Evolutionary conservation across 345 rosid species (phyloP), one percentile per base, ranked within the genome.

Genomic region (Eucalyptus pauciflora): DNA sequence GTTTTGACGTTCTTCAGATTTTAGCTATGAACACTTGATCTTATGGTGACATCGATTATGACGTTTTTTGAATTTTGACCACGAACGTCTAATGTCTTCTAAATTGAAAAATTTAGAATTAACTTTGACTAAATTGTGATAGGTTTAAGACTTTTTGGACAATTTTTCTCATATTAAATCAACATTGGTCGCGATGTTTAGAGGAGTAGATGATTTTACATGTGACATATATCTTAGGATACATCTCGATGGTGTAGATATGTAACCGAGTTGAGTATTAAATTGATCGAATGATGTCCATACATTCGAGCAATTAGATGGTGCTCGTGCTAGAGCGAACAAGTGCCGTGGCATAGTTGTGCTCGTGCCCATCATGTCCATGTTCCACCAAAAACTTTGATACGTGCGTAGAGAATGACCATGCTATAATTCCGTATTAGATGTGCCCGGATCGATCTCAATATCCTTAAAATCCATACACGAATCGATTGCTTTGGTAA

Each of bases 141-240:
- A 25, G 7, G 16, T 60, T 27, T 27, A 12, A 0, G 31, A 60
- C 0, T 60, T 60, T 60, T 60, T 60, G 0, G 7, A 60, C 4
- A 25, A 60, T 10, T 25, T 60, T 11, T 71, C 2, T 37, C 13
- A 37, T 71, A 22, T 0, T 71, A 33, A n/a, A 71, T 10, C 1
- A 20, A 0, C 3, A 18, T 33, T 71, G 1, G 0, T 71, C 0
- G 2, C 0, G 0, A 11, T 71, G 8, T 33, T 33, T 71, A 8
- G 4, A 71, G 81, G 81, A 33, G 6, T 6, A 1, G 20, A 8
- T 69, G 80, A 33, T 31, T 69, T 67, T 31, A 7, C 11, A 17
- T 2, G 22, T 18, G 2, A 4, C 43, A 8, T 4, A 4, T 16
- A 10, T 8, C 43, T 69, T 71, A 5, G 22, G 46, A 37, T 6